These are phyloP conservation scores for Ustilaginoidea virens DNA, from an alignment of 2,329 filamentous ascomycete species.

Conservation along the genomic window DNA sequence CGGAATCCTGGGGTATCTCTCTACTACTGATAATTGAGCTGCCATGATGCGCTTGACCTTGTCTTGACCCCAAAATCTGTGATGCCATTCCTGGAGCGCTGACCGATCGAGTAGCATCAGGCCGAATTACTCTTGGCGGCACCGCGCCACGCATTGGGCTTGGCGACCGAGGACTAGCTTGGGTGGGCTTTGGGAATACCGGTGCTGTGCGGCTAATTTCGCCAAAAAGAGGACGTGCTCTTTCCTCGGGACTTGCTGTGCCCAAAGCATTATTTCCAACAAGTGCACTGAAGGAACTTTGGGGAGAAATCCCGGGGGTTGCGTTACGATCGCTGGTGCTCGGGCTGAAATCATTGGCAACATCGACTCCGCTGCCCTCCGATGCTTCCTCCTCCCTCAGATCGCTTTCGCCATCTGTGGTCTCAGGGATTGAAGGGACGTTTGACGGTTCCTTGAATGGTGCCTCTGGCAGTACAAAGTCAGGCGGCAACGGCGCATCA, in stretches of 20 bases:
- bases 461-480: constrained; percentile 17
- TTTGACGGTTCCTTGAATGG: constrained; percentile 15
- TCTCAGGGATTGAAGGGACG: constrained; percentile 22
- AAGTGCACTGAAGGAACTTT: constrained; percentile 41
- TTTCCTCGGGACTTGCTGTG: constrained; percentile 17
- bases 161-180: constrained; percentile 52
- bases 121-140: constrained; percentile 31
- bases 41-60: constrained; percentile 20
- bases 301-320: constrained; percentile 37
- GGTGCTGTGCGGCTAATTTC: constrained; percentile 35
- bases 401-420: constrained; percentile 22
- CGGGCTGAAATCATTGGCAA: constrained; percentile 47
- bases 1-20: constrained; percentile 16
- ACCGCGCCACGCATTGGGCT: constrained; percentile 51
- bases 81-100: constrained; percentile 45
- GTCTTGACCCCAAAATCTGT: constrained; percentile 30
- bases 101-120: constrained; percentile 39
- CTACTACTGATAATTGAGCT: constrained; percentile 24
- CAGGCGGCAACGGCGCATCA: constrained; percentile 26
- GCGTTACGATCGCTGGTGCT: constrained; percentile 26
- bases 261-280: constrained; percentile 21
- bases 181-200: constrained; percentile 36
- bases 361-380: constrained; percentile 48
- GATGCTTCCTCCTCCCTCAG: constrained; percentile 30
- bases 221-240: constrained; percentile 32